These are phyloP conservation scores for Acanthamoeba divionensis DNA, from an alignment of 208 protist species.

Conservation along the genomic window DNA sequence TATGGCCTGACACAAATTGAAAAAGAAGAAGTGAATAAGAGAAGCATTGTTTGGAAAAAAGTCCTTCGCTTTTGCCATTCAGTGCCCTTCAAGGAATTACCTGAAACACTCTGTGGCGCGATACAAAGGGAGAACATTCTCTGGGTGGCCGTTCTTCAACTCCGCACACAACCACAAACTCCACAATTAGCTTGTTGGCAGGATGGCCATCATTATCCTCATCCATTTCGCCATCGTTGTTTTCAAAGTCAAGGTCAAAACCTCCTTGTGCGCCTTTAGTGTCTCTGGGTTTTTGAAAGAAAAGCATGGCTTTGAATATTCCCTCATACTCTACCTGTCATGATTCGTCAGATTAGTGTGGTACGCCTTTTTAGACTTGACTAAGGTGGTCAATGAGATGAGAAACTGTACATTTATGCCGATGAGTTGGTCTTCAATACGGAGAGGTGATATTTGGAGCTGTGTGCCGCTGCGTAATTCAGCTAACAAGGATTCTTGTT, in stretches of 20 bases:
- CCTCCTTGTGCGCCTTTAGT: too few relatives aligned
- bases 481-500: not conserved
- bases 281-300: not conserved
- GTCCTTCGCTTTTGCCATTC: too few relatives aligned
- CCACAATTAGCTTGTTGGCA: not conserved
- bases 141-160: not conserved
- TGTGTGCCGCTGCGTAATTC: not conserved
- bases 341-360: not conserved
- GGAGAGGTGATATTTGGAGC: not conserved
- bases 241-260: too few relatives aligned
- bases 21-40: not conserved
- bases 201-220: not conserved
- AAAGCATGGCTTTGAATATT: not conserved
- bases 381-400: not conserved
- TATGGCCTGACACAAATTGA: not conserved
- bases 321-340: not conserved
- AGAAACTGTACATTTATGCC: not conserved
- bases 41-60: too few relatives aligned
- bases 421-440: not conserved
- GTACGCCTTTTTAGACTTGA: not conserved
- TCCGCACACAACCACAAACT: not conserved
- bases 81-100: too few relatives aligned
- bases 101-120: not conserved
- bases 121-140: not conserved
- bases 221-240: not conserved